Evolutionary conservation across 371 early-diverging fungal genomes (phyloP).

Genomic region (Conidiobolus incongruus): DNA sequence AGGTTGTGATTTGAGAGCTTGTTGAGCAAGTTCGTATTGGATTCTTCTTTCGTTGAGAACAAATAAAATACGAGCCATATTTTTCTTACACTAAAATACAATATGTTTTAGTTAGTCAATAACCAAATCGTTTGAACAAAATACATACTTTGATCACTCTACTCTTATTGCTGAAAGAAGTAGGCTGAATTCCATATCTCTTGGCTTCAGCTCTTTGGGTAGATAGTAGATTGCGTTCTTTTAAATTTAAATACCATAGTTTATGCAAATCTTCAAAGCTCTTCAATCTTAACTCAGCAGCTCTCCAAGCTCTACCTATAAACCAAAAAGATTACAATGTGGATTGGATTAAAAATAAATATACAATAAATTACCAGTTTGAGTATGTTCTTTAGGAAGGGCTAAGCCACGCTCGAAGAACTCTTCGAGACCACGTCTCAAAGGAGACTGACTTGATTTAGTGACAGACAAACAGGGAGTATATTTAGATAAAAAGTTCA

Average conservation of each 20-base stretch:
- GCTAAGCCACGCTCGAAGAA: slow-evolving; percentile 64
- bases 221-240: slow-evolving; percentile 80
- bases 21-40: slow-evolving; percentile 29
- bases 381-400: slow-evolving; percentile 27
- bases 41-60: slow-evolving; percentile 75
- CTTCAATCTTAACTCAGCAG: slow-evolving; percentile 73
- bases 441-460: no score
- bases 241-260: slow-evolving; percentile 84
- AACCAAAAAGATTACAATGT: background rate
- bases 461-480: no score
- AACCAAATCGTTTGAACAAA: background rate
- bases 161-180: slow-evolving; percentile 43
- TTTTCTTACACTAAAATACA: slow-evolving; percentile 42
- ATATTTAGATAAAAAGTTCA: no score
- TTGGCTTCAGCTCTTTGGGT: slow-evolving; percentile 68
- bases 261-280: slow-evolving; percentile 92
- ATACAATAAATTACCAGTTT: slow-evolving; percentile 25
- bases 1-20: no score
- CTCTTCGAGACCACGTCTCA: slow-evolving; percentile 44
- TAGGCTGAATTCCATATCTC: slow-evolving; percentile 30
- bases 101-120: background rate
- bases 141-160: slow-evolving; percentile 46
- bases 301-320: slow-evolving; percentile 77
- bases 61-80: slow-evolving; percentile 84
- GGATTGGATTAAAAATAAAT: background rate